These are phyloP conservation scores for Guadua angustifolia DNA, from an alignment of 176 grass and related monocot species.

Conservation along the genomic window DNA sequence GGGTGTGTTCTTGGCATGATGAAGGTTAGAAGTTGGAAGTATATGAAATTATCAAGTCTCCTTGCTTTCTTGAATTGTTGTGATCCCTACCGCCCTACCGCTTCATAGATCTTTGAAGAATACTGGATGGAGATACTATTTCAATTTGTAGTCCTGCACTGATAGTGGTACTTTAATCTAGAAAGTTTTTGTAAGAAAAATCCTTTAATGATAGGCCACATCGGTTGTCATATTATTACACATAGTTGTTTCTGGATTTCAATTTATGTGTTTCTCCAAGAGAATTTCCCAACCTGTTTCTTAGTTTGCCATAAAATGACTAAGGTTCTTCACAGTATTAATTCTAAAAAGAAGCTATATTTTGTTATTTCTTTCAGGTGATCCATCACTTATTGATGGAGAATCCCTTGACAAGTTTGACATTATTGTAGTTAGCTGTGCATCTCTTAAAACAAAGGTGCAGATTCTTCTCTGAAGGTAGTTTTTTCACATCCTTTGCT, in stretches of 20 bases:
- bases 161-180: background rate
- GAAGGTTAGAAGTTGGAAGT: too few species aligned
- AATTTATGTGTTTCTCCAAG: constrained; percentile 4
- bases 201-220: constrained; percentile 22
- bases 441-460: too few species aligned
- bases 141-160: constrained; percentile 8
- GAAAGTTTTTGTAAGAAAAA: constrained; percentile 13
- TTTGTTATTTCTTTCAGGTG: constrained; percentile 63
- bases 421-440: constrained; percentile 76
- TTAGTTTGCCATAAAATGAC: background rate
- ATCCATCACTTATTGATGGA: constrained; percentile 63
- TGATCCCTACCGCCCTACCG: background rate
- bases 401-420: constrained; percentile 88
- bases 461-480: constrained; percentile 36
- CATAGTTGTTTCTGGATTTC: background rate
- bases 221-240: constrained; percentile 4
- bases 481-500: background rate
- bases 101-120: constrained; percentile 2
- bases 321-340: background rate
- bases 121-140: background rate
- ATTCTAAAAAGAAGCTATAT: constrained; percentile 4
- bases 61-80: background rate
- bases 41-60: too few species aligned
- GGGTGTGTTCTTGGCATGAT: background rate
- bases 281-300: background rate